These are phyloP conservation scores for Phaeosphaeriaceae sp. DNA, from an alignment of 2,329 filamentous ascomycete genomes.

Conservation along the genomic window DNA sequence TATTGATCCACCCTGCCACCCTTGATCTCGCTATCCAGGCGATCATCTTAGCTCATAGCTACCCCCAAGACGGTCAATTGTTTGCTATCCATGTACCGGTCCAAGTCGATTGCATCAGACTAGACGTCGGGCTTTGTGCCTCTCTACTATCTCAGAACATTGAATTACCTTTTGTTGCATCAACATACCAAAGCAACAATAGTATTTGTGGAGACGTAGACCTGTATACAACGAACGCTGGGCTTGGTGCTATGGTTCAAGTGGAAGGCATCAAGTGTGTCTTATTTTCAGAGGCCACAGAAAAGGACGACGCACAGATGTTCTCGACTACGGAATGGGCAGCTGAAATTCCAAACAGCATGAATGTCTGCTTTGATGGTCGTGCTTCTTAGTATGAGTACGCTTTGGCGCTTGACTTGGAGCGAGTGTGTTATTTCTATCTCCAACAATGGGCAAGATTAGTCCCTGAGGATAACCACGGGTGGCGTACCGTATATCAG, in stretches of 20 bases:
- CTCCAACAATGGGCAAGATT: too few species aligned
- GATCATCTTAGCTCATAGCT: constrained; percentile 31
- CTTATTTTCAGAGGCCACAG: not conserved
- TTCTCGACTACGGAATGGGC: not conserved
- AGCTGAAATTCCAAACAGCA: too few species aligned
- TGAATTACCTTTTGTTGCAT: too few species aligned
- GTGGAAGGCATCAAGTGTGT: not conserved
- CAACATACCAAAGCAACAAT: too few species aligned
- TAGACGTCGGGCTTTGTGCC: constrained; percentile 2
- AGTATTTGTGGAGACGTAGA: not conserved
- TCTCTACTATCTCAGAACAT: too few species aligned
- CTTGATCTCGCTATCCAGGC: constrained; percentile 41
- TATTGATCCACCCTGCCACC: constrained; percentile 22
- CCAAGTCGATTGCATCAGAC: constrained; percentile 20
- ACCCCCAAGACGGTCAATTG: constrained; percentile 33
- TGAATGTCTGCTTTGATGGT: not conserved
- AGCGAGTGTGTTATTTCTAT: too few species aligned
- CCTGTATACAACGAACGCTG: not conserved
- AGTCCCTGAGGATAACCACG: too few species aligned
- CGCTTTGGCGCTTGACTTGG: too few species aligned
- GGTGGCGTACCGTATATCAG: too few species aligned
- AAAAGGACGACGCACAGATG: not conserved
- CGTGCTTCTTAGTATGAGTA: not conserved
- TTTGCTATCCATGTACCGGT: constrained; percentile 23
- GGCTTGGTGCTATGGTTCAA: not conserved